Conservation (phyloP, 176 grass and related monocot genomes). For the Otatea glauca region DNA sequence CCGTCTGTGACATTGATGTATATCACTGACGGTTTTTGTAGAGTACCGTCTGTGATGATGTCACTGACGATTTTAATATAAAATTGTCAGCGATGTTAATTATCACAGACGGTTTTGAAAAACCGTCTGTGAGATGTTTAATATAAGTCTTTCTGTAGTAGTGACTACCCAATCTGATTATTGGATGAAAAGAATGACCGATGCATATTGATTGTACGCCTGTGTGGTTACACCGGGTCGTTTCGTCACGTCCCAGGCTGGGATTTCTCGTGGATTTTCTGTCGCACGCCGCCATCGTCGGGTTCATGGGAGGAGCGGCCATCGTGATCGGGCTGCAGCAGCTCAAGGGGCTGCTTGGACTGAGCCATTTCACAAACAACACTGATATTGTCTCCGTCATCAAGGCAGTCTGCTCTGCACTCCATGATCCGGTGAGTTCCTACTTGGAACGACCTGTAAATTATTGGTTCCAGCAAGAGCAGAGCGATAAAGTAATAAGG, state of each 20-base stretch:
- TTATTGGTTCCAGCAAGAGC: not conserved
- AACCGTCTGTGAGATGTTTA: too few relatives aligned
- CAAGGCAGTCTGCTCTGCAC: constrained; percentile 60
- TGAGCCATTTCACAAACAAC: constrained; percentile 80
- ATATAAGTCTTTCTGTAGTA: too few relatives aligned
- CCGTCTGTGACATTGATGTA: too few relatives aligned
- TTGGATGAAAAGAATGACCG: too few relatives aligned
- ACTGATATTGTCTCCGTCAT: constrained; percentile 81
- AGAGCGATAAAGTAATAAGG: not conserved
- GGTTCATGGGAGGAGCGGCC: constrained; percentile 93
- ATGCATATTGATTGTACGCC: too few relatives aligned
- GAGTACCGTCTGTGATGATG: too few relatives aligned
- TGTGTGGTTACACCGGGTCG: not conserved
- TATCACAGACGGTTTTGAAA: too few relatives aligned
- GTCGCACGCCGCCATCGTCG: constrained; percentile 89
- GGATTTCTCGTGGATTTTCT: constrained; percentile 92
- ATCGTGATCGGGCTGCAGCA: constrained; percentile 92
- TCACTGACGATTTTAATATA: too few relatives aligned
- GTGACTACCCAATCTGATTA: too few relatives aligned
- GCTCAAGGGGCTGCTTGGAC: constrained; percentile 83
- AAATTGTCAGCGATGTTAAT: too few relatives aligned
- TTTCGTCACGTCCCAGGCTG: constrained; percentile 49
- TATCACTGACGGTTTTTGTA: too few relatives aligned
- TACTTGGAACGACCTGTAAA: not conserved
- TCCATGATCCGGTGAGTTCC: constrained; percentile 66